Percentiles rank a stretch among this genome's conserved stretches.
Evolutionary conservation across 1,139 yeast species (phyloP).

Genomic region (Yamadazyma membranifaciens): DNA sequence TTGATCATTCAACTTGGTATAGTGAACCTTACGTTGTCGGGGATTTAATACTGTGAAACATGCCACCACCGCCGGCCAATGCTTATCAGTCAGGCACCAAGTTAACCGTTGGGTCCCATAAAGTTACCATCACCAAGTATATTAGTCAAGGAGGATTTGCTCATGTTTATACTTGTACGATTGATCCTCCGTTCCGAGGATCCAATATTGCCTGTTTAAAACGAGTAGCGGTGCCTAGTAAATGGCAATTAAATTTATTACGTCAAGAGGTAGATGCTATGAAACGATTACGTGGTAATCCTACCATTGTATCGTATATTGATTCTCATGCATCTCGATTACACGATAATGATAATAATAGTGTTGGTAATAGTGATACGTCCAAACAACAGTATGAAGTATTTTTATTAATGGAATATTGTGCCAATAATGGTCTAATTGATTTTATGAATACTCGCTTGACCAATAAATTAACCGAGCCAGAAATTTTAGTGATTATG

Average conservation of each 20-base stretch:
- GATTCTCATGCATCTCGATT: slow-evolving; percentile 93
- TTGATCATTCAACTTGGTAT: no score
- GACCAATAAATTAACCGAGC: slow-evolving; percentile 75
- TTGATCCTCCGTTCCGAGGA: slow-evolving; percentile 49
- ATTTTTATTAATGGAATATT: slow-evolving; percentile 87
- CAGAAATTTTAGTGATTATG: slow-evolving; percentile 81
- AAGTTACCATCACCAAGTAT: slow-evolving; percentile 55
- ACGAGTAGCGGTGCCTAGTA: slow-evolving; percentile 73
- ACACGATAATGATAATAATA: slow-evolving; percentile 5
- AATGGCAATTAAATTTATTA: slow-evolving; percentile 62
- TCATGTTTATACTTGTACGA: slow-evolving; percentile 65
- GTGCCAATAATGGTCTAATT: slow-evolving; percentile 80
- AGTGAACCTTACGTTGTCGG: no score
- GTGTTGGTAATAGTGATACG: slow-evolving; percentile 15
- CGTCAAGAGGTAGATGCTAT: slow-evolving; percentile 82
- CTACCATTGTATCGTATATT: slow-evolving; percentile 80
- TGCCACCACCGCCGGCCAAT: slow-evolving; percentile 44
- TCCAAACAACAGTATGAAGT: slow-evolving; percentile 70
- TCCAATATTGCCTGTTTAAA: slow-evolving; percentile 64
- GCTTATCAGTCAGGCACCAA: slow-evolving; percentile 62
- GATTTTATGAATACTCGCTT: slow-evolving; percentile 94
- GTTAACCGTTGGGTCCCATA: slow-evolving; percentile 65
- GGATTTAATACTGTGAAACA: neutral
- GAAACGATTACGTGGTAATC: slow-evolving; percentile 75
- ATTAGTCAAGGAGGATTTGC: slow-evolving; percentile 80